These are phyloP conservation scores for Wickerhamiella cacticola DNA, from an alignment of 805 yeast genomes.

Conservation along the genomic window DNA sequence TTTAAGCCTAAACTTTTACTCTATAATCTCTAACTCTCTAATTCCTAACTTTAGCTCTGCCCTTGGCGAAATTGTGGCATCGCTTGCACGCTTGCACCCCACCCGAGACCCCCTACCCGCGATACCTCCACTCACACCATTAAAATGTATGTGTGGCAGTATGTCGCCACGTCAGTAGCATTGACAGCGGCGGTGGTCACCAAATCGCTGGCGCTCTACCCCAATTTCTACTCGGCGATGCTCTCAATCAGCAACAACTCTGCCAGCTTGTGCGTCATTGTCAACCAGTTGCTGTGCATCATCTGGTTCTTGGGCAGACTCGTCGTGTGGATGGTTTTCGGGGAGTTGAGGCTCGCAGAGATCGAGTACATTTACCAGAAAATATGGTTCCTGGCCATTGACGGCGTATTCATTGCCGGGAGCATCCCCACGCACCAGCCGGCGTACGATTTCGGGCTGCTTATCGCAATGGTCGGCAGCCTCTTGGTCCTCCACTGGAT, in stretches of 20 bases:
- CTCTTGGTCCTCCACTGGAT: constrained; percentile 67
- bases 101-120: not conserved
- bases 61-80: too few relatives aligned
- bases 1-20: not conserved
- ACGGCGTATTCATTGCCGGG: constrained; percentile 39
- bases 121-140: not conserved
- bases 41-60: not conserved
- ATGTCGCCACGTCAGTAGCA: constrained; percentile 1
- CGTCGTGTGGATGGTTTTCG: constrained; percentile 49
- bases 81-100: too few relatives aligned
- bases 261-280: constrained; percentile 36
- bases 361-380: constrained; percentile 59
- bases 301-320: constrained; percentile 34
- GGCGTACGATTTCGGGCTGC: constrained; percentile 34
- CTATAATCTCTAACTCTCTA: not conserved
- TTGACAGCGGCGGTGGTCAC: not conserved
- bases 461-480: constrained; percentile 25
- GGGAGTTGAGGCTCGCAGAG: constrained; percentile 63
- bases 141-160: constrained; percentile 8
- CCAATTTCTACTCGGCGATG: constrained; percentile 40
- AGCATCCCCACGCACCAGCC: constrained; percentile 42
- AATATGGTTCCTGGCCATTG: constrained; percentile 51
- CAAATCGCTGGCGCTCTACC: constrained; percentile 33
- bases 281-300: constrained; percentile 23
- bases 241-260: constrained; percentile 41